Evolutionary conservation across 768 basidiomycete species (phyloP).

Genomic region (Suillus subalutaceus): DNA sequence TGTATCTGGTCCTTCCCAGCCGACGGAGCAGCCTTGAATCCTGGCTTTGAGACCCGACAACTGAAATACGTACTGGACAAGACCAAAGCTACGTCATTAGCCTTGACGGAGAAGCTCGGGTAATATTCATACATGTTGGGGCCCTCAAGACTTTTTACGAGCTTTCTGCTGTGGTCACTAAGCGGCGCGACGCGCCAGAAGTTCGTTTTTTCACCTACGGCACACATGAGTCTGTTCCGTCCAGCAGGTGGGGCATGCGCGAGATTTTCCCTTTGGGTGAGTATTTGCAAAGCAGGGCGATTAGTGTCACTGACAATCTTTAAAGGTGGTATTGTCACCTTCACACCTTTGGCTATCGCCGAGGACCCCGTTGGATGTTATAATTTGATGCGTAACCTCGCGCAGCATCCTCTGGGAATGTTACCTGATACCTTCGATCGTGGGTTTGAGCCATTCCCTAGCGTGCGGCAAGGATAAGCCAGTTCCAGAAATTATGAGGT

Average conservation of each 20-base stretch:
- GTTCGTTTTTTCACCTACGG: conserved; percentile 72
- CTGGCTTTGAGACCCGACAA: conserved; percentile 44
- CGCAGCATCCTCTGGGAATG: conserved; percentile 68
- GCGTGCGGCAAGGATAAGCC: conserved; percentile 9
- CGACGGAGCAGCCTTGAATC: conserved; percentile 31
- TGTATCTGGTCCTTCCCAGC: conserved; percentile 49
- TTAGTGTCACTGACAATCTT: conserved; percentile 6
- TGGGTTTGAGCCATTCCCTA: conserved; percentile 46
- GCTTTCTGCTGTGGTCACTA: conserved; percentile 51
- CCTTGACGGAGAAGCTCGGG: conserved; percentile 42
- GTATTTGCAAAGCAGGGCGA: conserved; percentile 17
- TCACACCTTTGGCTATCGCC: conserved; percentile 62
- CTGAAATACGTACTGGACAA: conserved; percentile 49
- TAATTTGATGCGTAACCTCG: conserved; percentile 51
- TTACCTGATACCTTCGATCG: conserved; percentile 64
- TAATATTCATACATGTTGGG: conserved; percentile 70
- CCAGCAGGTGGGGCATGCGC: conserved; percentile 58
- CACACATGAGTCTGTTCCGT: conserved; percentile 55
- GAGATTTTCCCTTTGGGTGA: conserved; percentile 72
- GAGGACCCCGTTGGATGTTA: conserved; percentile 53
- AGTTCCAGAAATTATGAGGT: conserved; percentile 17
- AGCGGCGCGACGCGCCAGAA: conserved; percentile 46
- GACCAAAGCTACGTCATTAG: conserved; percentile 42
- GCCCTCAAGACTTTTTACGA: conserved; percentile 51
- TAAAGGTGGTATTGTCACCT: conserved; percentile 73